phyloP scores from a whole-genome alignment of 116 monocot species.

The Cymodocea nodosa region DNA sequence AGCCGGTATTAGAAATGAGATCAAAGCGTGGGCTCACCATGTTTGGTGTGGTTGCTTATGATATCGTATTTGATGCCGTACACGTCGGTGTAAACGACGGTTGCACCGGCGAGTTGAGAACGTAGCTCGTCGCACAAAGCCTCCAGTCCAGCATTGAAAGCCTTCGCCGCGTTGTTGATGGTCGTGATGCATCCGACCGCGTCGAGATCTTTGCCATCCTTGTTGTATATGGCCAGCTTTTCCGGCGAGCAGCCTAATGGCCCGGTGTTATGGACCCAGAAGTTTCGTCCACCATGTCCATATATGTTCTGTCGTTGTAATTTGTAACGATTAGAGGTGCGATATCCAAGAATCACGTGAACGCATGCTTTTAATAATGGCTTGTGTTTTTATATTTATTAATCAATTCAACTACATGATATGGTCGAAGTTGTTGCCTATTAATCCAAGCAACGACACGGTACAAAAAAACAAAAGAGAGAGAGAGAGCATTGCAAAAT shows the following conservation, averaged over 20 bases:
- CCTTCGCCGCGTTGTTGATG: conserved; percentile 41
- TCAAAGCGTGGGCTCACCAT: conserved; percentile 23
- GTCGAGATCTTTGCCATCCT: conserved; percentile 28
- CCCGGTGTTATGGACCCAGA: conserved; percentile 68
- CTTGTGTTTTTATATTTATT: too few species aligned
- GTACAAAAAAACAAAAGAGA: too few species aligned
- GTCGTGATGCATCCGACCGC: conserved; percentile 37
- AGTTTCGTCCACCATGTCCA: conserved; percentile 38
- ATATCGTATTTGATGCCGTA: conserved; percentile 48
- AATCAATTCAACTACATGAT: too few species aligned
- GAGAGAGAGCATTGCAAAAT: too few species aligned
- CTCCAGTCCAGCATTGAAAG: conserved; percentile 28
- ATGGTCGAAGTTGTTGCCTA: too few species aligned
- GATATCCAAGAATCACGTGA: too few species aligned
- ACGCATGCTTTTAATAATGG: too few species aligned
- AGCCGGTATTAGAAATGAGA: neutral
- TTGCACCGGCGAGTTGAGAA: conserved; percentile 13
- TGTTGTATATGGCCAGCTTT: conserved; percentile 22
- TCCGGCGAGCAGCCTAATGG: conserved; percentile 60
- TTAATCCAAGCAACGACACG: too few species aligned
- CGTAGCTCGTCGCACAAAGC: conserved; percentile 24
- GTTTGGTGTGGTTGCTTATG: conserved; percentile 40
- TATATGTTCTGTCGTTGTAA: conserved; percentile 26
- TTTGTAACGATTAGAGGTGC: neutral
- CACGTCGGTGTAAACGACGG: conserved; percentile 40